phyloP scores from a whole-genome alignment of 2,329 filamentous ascomycete genomes.

The Cladophialophora chaetospira region DNA sequence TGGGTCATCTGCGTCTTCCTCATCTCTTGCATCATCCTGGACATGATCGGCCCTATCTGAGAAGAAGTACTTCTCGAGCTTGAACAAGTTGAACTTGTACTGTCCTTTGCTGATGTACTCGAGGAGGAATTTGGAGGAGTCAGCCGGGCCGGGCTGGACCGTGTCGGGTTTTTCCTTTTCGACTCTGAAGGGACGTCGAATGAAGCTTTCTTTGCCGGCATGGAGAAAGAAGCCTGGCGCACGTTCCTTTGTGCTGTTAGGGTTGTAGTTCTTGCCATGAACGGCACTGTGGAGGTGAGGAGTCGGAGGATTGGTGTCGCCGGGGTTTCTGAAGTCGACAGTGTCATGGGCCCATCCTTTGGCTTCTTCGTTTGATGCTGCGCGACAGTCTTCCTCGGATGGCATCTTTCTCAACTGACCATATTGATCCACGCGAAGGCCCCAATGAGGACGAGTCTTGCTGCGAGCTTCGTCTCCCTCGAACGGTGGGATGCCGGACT shows the following conservation, averaged over 20 bases:
- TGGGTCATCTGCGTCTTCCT: not conserved
- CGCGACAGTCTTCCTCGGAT: not conserved
- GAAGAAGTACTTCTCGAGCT: not conserved
- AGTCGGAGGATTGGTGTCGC: not conserved
- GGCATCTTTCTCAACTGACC: not conserved
- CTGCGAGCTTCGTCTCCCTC: not conserved
- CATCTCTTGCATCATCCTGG: not conserved
- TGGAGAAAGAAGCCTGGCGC: not conserved
- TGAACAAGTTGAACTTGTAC: constrained; percentile 8
- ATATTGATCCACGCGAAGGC: not conserved
- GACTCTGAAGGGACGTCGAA: not conserved
- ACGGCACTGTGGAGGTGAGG: not conserved
- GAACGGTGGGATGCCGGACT: not conserved
- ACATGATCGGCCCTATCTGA: not conserved
- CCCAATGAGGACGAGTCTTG: not conserved
- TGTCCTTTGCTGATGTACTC: constrained; percentile 8
- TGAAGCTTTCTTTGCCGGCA: not conserved
- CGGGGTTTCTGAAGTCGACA: not conserved
- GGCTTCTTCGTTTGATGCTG: not conserved
- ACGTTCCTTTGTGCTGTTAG: not conserved
- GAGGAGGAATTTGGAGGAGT: not conserved
- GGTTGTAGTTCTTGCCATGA: not conserved
- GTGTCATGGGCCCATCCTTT: not conserved
- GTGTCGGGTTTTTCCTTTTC: not conserved
- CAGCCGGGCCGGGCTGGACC: not conserved